Evolutionary conservation across 306 rosid genomes (phyloP), one percentile per base, ranked within the genome.

Genomic region (Crotalaria pallida): DNA sequence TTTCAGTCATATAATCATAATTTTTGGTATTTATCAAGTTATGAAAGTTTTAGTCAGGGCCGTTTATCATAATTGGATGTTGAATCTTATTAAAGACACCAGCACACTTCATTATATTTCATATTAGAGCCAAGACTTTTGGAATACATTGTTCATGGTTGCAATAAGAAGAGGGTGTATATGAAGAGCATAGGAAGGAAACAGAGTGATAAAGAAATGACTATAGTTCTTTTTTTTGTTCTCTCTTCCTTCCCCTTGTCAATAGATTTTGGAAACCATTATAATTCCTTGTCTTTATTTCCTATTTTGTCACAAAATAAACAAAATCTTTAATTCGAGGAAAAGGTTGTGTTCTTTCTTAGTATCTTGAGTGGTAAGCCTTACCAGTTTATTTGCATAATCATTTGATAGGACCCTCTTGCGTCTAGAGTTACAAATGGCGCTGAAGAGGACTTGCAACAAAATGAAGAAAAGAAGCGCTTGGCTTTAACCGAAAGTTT

Each of bases 341-440:
- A 17, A 29, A 55, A 66, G 34, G 1, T 67, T 59, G 13, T 58
- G 24, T 53, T 77, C 52, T 45, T 48, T 65, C 67, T 29, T 74
- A n/a, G n/a, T 41, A 19, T 40, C 67, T 71, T 69, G 44, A 72
- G 44, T 43, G 15, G 59, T 45, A 48, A 69, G 45, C 70, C 64
- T 67, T 69, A 45, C 77, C 74, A 63, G 34, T 81, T 53, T 60
- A 47, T 57, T 31, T 72, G 40, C 71, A 12, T 45, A 53, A 77
- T 59, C 61, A 61, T 81, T 77, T 75, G 43, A 56, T 84, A 95
- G 99, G 92, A 83, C 68, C 76, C 67, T 80, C 64, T 50, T 63
- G 73, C 80, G 51, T 60, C 71, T 27, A 75, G 82, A 72, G 80
- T 65, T 72, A 72, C 50, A 24, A 81, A 76, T 56, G 84, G 62